A percentile compares a stretch with the other conserved stretches of the same genome.
Conservation (phyloP, 805 yeast species). For the Ogataea salicorniae region DNA sequence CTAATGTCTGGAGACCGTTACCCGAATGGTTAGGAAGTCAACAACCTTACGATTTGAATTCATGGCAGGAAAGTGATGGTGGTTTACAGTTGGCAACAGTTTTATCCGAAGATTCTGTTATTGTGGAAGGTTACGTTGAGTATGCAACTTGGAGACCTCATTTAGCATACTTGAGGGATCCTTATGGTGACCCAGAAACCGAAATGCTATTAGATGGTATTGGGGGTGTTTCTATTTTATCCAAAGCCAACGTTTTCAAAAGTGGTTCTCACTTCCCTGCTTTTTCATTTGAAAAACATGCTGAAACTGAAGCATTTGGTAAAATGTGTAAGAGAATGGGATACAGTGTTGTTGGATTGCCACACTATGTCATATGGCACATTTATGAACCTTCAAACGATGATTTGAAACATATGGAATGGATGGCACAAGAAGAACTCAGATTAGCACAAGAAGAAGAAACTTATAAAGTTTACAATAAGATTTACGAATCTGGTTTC, state of each 20-base stretch:
- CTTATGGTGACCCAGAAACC: constrained; percentile 89
- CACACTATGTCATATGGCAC: constrained; percentile 96
- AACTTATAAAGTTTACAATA: constrained; percentile 59
- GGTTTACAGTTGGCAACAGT: constrained; percentile 70
- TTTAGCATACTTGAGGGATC: constrained; percentile 89
- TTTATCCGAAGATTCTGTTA: constrained; percentile 89
- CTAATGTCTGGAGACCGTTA: constrained; percentile 88
- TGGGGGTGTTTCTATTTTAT: constrained; percentile 92
- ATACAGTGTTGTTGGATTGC: constrained; percentile 79
- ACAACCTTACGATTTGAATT: constrained; percentile 79
- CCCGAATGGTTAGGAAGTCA: constrained; percentile 84
- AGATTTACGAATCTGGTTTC: constrained; percentile 73
- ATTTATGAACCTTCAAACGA: constrained; percentile 93
- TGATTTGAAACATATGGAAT: constrained; percentile 77
- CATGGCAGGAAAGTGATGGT: constrained; percentile 84
- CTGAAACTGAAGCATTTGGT: constrained; percentile 97
- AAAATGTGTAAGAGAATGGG: constrained; percentile 85
- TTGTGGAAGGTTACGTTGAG: constrained; percentile 96
- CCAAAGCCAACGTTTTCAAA: constrained; percentile 82
- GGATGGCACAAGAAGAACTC: constrained; percentile 80
- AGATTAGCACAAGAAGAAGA: constrained; percentile 58
- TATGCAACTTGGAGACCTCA: constrained; percentile 98
- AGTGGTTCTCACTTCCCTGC: constrained; percentile 95
- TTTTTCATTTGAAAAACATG: constrained; percentile 91
- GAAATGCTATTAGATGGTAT: constrained; percentile 94